A percentile compares a stretch with the other conserved stretches of the same genome.
phyloP scores from a whole-genome alignment of 352 stramenopile species.

The Phytophthora europaea region DNA sequence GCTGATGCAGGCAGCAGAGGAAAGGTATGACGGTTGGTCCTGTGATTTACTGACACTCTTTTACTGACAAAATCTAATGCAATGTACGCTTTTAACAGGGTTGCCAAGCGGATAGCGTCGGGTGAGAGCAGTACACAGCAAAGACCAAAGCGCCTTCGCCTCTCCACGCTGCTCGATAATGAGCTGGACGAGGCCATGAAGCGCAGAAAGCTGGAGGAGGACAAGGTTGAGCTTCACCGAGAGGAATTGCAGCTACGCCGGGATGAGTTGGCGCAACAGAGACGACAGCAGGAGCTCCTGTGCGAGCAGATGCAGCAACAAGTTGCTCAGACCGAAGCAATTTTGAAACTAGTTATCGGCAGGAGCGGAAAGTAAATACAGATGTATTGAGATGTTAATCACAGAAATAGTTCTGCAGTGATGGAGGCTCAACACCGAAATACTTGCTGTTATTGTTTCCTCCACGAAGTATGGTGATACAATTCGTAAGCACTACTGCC shows the following conservation, averaged over 20 bases:
- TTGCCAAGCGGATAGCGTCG: neutral
- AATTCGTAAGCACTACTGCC: neutral
- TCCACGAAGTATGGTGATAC: neutral
- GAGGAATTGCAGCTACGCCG: neutral
- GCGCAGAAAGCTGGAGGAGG: neutral
- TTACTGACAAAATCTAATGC: neutral
- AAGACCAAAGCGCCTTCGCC: neutral
- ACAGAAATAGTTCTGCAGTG: neutral
- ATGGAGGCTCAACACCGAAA: neutral
- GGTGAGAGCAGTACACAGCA: neutral
- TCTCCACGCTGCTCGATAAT: neutral
- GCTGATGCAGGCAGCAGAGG: conserved; percentile 1
- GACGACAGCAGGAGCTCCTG: neutral
- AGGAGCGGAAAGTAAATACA: neutral
- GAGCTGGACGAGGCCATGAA: neutral
- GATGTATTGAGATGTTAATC: neutral
- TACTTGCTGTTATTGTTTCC: neutral
- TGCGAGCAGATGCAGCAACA: neutral
- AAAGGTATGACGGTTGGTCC: neutral
- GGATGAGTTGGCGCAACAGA: neutral
- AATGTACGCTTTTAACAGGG: neutral
- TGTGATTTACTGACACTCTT: no score
- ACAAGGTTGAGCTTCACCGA: neutral
- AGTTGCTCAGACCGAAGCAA: neutral
- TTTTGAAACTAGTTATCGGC: neutral